Evolutionary conservation across 306 rosid species (phyloP).

Genomic region (Rubus idaeus): DNA sequence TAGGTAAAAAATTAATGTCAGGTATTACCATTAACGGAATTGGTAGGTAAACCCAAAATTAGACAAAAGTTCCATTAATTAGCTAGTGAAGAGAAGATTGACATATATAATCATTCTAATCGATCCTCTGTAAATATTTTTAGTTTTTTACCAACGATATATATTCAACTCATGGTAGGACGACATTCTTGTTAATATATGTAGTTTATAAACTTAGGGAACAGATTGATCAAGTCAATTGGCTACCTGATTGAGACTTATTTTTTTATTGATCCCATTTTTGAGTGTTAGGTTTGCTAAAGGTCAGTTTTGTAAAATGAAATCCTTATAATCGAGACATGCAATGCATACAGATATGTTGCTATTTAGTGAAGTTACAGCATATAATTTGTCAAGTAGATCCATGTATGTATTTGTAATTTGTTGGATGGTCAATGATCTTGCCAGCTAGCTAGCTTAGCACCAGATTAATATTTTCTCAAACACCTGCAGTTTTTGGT

Average conservation of each 20-base stretch:
- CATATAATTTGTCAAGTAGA: constrained; percentile 26
- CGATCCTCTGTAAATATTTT: too few species aligned
- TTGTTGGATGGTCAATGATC: constrained; percentile 38
- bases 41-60: neutral
- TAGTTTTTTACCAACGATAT: neutral
- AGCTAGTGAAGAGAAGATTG: neutral
- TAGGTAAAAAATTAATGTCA: neutral
- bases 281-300: constrained; percentile 3
- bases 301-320: neutral
- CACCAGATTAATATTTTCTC: constrained; percentile 8
- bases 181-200: neutral
- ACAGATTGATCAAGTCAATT: neutral
- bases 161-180: neutral
- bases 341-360: constrained; percentile 8
- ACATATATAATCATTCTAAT: too few species aligned
- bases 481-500: constrained; percentile 15
- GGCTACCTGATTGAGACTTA: neutral
- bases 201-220: neutral
- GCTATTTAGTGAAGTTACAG: constrained; percentile 36
- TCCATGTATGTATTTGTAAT: constrained; percentile 34
- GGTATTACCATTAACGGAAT: neutral
- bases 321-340: neutral
- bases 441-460: constrained; percentile 33
- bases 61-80: neutral
- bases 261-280: neutral